Base-by-base conservation (phyloP, 1,139 yeast species). In the Yamadazyma songkhlaensis region DNA sequence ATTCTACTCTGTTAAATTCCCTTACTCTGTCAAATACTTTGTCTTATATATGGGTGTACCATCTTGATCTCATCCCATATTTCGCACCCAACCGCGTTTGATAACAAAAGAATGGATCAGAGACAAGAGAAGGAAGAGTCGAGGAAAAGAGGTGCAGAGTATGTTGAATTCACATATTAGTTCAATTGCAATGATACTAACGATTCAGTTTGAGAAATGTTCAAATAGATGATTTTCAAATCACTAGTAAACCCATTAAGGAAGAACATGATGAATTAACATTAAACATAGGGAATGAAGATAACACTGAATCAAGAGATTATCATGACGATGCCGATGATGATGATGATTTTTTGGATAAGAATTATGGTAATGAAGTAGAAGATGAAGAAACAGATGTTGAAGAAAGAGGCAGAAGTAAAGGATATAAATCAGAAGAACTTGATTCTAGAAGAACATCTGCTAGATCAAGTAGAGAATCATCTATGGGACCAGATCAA, bases 81-180 rank as follows among this genome's bases (percentile, higher is more conserved):
- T 26, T 26, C 7, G 8, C 14, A 20, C 32, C 29, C 15, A 12
- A 34, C 38, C 34, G 30, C 30, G 42, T 31, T 40, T 25, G 27
- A 25, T 25, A 25, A 25, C 13, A 29, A 4, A 3, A 13, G 20
- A 9, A 32, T 32, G 35, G 35, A 32, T 8, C 11, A 29, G 13
- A 48, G 64, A 39, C 37, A 42, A 25, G 51, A 51, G 28, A 52
- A 48, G 45, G 47, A 51, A 24, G 60, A 55, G 32, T 51, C 67
- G 21, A 54, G 74, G 31, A 53, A 60, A 26, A 54, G 74, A 37
- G 75, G 75, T 6, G 62, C 74, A 25, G 72, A 67, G 72, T 67
- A 65, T 44, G 73, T 63, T 22, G 9, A 4, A 20, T 30, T 3
- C 13, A 8, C 5, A 6, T 25, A 8, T 3, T n/a, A 11, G 13